Conservation (phyloP, 1,139 yeast species). For the Pichia sp. region DNA sequence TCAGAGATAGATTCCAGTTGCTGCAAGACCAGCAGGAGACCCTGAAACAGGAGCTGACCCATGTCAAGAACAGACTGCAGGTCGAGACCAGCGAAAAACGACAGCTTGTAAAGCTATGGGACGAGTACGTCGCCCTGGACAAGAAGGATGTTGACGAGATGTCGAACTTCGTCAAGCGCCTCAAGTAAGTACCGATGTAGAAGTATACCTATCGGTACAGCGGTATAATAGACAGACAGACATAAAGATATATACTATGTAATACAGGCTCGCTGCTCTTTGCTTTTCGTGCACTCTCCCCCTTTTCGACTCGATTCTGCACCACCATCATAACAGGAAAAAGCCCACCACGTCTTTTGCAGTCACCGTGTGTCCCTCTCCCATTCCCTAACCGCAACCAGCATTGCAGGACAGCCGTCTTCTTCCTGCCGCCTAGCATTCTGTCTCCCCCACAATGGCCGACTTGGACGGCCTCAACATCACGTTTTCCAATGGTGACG, state of each 20-base stretch:
- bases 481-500: neutral
- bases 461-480: slow-evolving; percentile 2
- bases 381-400: neutral
- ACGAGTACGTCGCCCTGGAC: slow-evolving; percentile 33
- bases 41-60: slow-evolving; percentile 41
- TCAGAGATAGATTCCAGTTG: slow-evolving; percentile 32
- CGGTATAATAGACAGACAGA: neutral
- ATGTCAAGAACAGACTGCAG: slow-evolving; percentile 41
- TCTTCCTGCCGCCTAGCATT: neutral
- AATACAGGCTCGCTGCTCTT: neutral
- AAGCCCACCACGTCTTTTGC: neutral
- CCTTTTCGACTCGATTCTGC: neutral
- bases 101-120: slow-evolving; percentile 51
- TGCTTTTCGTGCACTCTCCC: neutral
- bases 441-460: slow-evolving; percentile 1
- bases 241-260: neutral
- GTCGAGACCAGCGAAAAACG: slow-evolving; percentile 52
- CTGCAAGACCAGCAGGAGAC: slow-evolving; percentile 38
- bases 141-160: slow-evolving; percentile 16
- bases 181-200: neutral
- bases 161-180: slow-evolving; percentile 14
- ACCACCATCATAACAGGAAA: neutral
- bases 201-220: too few species aligned
- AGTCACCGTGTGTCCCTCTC: too few species aligned
- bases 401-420: neutral